phyloP scores from a whole-genome alignment of 108 stramenopile genomes.

The Cyclotella choctawhatcheeana region DNA sequence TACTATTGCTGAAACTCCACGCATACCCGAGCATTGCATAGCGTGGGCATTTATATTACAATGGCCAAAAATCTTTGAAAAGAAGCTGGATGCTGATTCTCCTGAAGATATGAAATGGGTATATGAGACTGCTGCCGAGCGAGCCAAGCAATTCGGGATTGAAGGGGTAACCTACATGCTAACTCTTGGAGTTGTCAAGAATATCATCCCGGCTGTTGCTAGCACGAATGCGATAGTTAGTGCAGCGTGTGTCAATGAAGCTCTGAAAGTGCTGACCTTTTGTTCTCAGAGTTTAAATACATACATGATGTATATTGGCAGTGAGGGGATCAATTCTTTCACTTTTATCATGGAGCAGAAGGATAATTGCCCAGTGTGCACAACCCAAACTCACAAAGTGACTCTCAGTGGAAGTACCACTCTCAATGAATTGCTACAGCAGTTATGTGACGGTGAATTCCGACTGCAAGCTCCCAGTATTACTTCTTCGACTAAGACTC shows the following conservation, averaged over 20 bases:
- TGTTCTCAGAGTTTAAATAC: constrained; percentile 94
- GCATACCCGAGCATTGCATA: constrained; percentile 98
- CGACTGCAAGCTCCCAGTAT: constrained; percentile 90
- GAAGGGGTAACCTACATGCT: constrained; percentile 90
- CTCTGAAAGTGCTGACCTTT: constrained; percentile 93
- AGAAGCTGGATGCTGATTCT: constrained; percentile 94
- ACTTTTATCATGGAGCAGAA: constrained; percentile 92
- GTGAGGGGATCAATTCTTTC: constrained; percentile 82
- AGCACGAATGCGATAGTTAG: constrained; percentile 99
- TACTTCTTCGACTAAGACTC: constrained; percentile 68
- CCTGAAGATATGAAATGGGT: constrained; percentile 96
- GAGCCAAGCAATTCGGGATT: constrained; percentile 90
- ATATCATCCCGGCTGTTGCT: constrained; percentile 99
- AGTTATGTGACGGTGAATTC: constrained; percentile 73
- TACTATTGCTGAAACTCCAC: constrained; percentile 99
- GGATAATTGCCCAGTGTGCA: constrained; percentile 92
- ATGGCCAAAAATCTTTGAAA: constrained; percentile 93
- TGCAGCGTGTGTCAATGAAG: constrained; percentile 95
- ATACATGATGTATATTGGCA: constrained; percentile 96
- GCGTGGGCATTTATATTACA: constrained; percentile 93
- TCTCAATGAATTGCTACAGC: constrained; percentile 80
- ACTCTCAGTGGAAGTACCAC: constrained; percentile 55
- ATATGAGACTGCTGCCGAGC: constrained; percentile 84
- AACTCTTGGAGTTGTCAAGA: constrained; percentile 98
- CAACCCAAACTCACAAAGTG: constrained; percentile 61